These are phyloP conservation scores for Diaporthe sp. DNA, from an alignment of 2,329 filamentous ascomycete genomes.

Conservation along the genomic window DNA sequence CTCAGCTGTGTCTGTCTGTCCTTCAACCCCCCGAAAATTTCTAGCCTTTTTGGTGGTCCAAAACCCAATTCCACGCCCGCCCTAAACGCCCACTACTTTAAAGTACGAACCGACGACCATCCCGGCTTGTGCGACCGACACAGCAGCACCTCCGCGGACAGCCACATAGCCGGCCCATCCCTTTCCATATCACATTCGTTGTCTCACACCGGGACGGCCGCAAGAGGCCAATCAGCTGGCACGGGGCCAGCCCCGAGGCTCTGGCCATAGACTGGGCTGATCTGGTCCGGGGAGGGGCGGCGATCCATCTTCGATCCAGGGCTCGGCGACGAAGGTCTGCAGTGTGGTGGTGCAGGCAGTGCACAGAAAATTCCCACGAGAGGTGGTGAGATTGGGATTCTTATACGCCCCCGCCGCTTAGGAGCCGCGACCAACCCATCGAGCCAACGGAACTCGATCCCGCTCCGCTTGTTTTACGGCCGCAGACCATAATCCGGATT, in stretches of 20 bases:
- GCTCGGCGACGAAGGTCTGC: background rate
- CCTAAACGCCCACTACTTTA: background rate
- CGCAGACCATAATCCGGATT: background rate
- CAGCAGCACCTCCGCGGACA: background rate
- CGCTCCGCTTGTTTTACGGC: slow-evolving; percentile 9
- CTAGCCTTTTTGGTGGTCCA: background rate
- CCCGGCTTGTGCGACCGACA: slow-evolving; percentile 20
- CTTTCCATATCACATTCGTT: background rate
- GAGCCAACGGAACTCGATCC: background rate
- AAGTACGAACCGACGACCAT: background rate
- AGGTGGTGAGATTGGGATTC: background rate
- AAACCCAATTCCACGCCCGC: background rate
- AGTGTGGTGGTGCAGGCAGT: background rate
- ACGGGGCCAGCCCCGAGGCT: background rate
- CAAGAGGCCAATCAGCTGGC: background rate
- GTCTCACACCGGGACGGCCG: background rate
- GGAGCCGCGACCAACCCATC: slow-evolving; percentile 23
- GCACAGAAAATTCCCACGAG: background rate
- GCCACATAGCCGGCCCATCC: background rate
- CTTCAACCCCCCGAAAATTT: background rate
- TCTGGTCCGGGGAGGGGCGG: background rate
- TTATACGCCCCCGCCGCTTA: background rate
- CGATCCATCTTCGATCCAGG: background rate
- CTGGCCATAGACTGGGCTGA: background rate
- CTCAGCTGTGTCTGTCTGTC: background rate